Conservation (phyloP, 2,329 filamentous ascomycete genomes). For the Aspergillus sp. region DNA sequence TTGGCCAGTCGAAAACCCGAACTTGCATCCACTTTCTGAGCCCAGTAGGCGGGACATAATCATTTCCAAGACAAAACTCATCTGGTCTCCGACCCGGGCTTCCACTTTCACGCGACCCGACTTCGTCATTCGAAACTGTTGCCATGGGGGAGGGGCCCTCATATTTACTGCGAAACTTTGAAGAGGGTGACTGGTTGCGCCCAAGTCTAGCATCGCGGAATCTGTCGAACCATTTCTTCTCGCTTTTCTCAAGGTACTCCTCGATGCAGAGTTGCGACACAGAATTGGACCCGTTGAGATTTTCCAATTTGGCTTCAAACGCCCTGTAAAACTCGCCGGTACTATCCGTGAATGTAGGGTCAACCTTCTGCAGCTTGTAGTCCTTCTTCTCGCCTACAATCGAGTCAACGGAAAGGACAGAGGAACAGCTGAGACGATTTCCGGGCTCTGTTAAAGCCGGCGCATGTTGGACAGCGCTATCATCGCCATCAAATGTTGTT, state of each 20-base stretch:
- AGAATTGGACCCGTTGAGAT: constrained; percentile 57
- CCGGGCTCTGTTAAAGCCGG: constrained; percentile 27
- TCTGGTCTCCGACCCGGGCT: constrained; percentile 44
- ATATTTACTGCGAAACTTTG: constrained; percentile 32
- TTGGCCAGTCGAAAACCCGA: constrained; percentile 63
- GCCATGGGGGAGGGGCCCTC: constrained; percentile 36
- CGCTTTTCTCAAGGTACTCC: constrained; percentile 62
- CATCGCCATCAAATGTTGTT: constrained; percentile 33
- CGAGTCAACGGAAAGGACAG: constrained; percentile 54
- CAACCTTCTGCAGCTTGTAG: constrained; percentile 64
- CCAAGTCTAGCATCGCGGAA: constrained; percentile 61
- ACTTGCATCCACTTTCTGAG: constrained; percentile 56
- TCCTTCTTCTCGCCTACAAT: constrained; percentile 62
- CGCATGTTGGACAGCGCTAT: constrained; percentile 30
- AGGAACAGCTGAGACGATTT: constrained; percentile 42
- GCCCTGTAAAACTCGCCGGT: constrained; percentile 60
- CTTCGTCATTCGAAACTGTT: constrained; percentile 43
- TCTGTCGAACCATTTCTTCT: constrained; percentile 65
- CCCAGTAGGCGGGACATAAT: constrained; percentile 58
- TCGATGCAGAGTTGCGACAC: constrained; percentile 63
- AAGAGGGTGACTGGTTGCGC: constrained; percentile 44
- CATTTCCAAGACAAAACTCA: constrained; percentile 56
- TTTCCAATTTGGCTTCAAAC: constrained; percentile 59
- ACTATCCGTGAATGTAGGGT: constrained; percentile 66
- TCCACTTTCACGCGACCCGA: constrained; percentile 33